Conservation (phyloP, 352 stramenopile genomes). For the Phytophthora macrochlamydospora region DNA sequence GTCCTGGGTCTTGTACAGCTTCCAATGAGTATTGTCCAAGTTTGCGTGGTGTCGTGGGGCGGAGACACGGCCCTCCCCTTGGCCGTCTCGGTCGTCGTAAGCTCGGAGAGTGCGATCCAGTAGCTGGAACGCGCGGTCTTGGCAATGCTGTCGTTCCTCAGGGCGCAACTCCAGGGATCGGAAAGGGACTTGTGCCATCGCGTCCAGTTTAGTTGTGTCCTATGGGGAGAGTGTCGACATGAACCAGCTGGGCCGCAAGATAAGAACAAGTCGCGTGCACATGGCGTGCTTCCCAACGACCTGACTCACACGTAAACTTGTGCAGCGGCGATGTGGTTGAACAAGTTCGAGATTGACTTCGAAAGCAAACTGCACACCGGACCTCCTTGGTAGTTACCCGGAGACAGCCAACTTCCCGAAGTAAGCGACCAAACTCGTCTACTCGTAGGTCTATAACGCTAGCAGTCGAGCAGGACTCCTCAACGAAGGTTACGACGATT, state of each 20-base stretch:
- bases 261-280: too few relatives aligned
- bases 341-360: too few relatives aligned
- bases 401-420: too few relatives aligned
- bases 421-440: too few relatives aligned
- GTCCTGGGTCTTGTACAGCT: slow-evolving; percentile 23
- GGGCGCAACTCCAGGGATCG: slow-evolving; percentile 7
- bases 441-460: background rate
- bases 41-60: slow-evolving; percentile 18
- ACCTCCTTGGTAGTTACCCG: too few relatives aligned
- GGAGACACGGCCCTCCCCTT: slow-evolving; percentile 3
- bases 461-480: background rate
- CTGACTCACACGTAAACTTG: too few relatives aligned
- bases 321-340: too few relatives aligned
- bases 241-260: too few relatives aligned
- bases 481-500: background rate
- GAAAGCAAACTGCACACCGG: too few relatives aligned
- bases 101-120: slow-evolving; percentile 34
- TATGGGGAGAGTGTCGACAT: too few relatives aligned
- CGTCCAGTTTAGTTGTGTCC: background rate
- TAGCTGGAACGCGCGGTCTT: slow-evolving; percentile 22
- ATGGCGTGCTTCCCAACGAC: too few relatives aligned
- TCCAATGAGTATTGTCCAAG: slow-evolving; percentile 31
- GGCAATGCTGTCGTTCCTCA: slow-evolving; percentile 20
- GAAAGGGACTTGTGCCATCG: slow-evolving; percentile 2
- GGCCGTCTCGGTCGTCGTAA: slow-evolving; percentile 31